Conservation (phyloP, 2,329 filamentous ascomycete genomes). For the Teratosphaeria zuluensis region DNA sequence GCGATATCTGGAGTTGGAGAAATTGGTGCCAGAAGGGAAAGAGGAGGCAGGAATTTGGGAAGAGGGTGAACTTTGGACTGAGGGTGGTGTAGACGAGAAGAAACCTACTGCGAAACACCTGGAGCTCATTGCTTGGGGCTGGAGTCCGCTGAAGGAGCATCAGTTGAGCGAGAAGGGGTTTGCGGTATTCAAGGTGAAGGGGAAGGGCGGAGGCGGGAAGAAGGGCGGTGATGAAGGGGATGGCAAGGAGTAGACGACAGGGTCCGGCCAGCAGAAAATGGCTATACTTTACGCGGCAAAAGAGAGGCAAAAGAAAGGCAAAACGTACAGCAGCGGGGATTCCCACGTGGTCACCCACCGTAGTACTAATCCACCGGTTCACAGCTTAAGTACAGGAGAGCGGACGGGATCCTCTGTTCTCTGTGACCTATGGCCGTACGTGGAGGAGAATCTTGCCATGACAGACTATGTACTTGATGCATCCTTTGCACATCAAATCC, state of each 20-base stretch:
- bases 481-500: no score
- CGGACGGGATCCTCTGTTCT: no score
- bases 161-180: not conserved
- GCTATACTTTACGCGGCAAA: no score
- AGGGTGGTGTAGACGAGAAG: not conserved
- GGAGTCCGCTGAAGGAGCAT: conserved; percentile 19
- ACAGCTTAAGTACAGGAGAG: no score
- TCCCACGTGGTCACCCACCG: no score
- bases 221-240: not conserved
- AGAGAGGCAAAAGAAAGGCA: no score
- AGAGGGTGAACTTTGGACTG: conserved; percentile 8
- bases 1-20: conserved; percentile 16
- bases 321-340: not conserved
- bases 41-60: conserved; percentile 18
- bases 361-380: no score
- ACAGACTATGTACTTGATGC: no score
- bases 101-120: conserved; percentile 12
- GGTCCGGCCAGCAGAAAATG: no score
- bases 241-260: not conserved
- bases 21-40: conserved; percentile 14
- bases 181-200: not conserved
- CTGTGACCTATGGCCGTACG: no score
- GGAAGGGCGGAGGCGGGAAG: not conserved
- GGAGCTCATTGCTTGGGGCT: conserved; percentile 21
- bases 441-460: no score